These are phyloP conservation scores for Pythium aquatile DNA, from an alignment of 352 stramenopile species.

Conservation along the genomic window DNA sequence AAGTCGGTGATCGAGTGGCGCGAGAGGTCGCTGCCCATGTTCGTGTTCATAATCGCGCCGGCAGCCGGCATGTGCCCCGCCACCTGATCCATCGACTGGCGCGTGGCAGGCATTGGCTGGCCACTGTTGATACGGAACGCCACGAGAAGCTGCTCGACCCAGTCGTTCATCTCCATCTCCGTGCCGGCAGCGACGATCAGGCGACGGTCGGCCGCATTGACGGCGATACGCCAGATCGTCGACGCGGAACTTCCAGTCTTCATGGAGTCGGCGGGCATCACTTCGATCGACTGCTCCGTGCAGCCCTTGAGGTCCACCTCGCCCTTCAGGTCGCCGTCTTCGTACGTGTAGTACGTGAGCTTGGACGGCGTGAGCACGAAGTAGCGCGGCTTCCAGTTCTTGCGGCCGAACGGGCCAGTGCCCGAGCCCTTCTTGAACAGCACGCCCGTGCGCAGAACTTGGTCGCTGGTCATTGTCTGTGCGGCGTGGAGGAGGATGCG, in stretches of 20 bases:
- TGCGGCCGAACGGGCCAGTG: conserved; percentile 36
- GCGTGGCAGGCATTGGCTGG: conserved; percentile 18
- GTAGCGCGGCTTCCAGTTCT: conserved; percentile 58
- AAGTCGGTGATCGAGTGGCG: conserved; percentile 61
- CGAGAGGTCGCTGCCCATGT: conserved; percentile 6
- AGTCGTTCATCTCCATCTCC: conserved; percentile 50
- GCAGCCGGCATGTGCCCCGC: background rate
- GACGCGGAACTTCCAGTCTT: conserved; percentile 46
- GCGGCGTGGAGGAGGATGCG: background rate
- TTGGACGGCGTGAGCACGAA: conserved; percentile 39
- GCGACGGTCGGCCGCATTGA: conserved; percentile 35
- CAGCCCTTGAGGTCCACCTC: conserved; percentile 32
- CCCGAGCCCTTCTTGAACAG: conserved; percentile 55
- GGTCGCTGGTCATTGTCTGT: conserved; percentile 19
- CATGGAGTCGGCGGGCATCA: conserved; percentile 44
- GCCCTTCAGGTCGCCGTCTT: conserved; percentile 36
- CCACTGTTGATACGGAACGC: conserved; percentile 35
- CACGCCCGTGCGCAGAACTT: conserved; percentile 35
- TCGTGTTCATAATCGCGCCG: conserved; percentile 13
- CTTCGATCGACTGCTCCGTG: conserved; percentile 34
- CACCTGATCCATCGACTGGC: conserved; percentile 11
- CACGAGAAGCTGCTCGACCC: conserved; percentile 36
- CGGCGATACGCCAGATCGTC: conserved; percentile 48
- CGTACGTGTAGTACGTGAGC: conserved; percentile 38
- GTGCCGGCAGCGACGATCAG: conserved; percentile 36